Percentiles rank a stretch among this genome's conserved stretches.
Conservation (phyloP, 2,329 filamentous ascomycete genomes). For the Penicillium thymicola region DNA sequence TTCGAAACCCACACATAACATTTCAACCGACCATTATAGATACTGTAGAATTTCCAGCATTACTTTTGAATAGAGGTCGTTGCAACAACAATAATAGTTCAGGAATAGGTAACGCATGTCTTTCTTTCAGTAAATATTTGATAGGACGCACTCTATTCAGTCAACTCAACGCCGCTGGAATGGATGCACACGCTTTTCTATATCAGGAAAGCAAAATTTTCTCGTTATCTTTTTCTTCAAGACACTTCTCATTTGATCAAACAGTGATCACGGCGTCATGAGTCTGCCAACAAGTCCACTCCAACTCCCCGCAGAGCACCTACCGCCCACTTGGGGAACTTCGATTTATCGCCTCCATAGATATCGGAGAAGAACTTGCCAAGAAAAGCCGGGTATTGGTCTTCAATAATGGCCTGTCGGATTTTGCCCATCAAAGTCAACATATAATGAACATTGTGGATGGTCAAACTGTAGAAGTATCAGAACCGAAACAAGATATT, state of each 20-base stretch:
- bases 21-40: background rate
- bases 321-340: slow-evolving; percentile 81
- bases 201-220: background rate
- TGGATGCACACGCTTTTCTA: background rate
- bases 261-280: background rate
- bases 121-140: background rate
- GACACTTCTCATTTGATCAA: background rate
- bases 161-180: background rate
- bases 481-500: slow-evolving; percentile 5
- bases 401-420: slow-evolving; percentile 74
- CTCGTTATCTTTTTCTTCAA: background rate
- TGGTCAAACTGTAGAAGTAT: slow-evolving; percentile 63
- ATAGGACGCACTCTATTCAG: background rate
- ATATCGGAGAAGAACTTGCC: slow-evolving; percentile 72
- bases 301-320: slow-evolving; percentile 74
- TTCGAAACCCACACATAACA: background rate
- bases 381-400: slow-evolving; percentile 75
- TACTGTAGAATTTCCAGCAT: too few relatives aligned
- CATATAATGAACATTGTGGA: slow-evolving; percentile 95
- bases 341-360: slow-evolving; percentile 60
- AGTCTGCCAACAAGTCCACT: slow-evolving; percentile 62
- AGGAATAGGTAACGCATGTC: background rate
- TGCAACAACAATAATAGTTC: too few relatives aligned
- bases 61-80: background rate
- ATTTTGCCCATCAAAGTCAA: slow-evolving; percentile 75